Base-by-base conservation (phyloP, 345 rosid genomes). In the Salix brachista region DNA sequence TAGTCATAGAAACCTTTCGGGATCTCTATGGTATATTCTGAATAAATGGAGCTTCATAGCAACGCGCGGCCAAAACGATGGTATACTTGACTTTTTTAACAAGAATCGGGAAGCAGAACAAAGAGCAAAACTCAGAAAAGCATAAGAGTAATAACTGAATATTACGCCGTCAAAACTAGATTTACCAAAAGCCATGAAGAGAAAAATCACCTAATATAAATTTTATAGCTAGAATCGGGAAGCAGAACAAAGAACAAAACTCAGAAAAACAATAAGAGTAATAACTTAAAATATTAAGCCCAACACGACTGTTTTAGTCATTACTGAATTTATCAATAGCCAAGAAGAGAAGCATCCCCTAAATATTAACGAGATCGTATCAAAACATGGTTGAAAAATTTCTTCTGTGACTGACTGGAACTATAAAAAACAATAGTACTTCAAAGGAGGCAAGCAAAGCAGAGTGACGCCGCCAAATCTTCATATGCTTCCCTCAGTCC, bases 1-100 rank as follows among this genome's bases (percentile, higher is more conserved):
- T 94, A 19, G 68, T 21, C 67, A 78, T 90, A 86, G 86, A 81
- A 80, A 85, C 67, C 86, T 94, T 28, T 78, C 89, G 16, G 92
- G 97, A 28, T 73, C 90, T 2, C n/a, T 90, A 3, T 90, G 94
- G 93, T n/a, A n/a, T n/a, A n/a, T 34, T 34, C 36, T 34, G 36
- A 34, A 34, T 5, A 34, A 34, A 34, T 5, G 6, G 36, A 5
- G 36, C 36, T 34, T 5, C 36, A 34, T 34, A 34, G 36, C 36
- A 34, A 5, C 36, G 36, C 36, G 36, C 36, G 36, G 36, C 36
- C 36, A 34, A 34, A 34, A 34, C 36, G 36, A 34, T 34, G 36
- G 36, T 34, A 5, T 34, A 34, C 36, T 30, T 30, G 36, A 34
- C 5, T 30, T 34, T 4, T 34, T 34, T 4, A 34, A 34, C 36